Percentiles rank a stretch among this genome's conserved stretches.
Evolutionary conservation across 2,329 filamentous ascomycete species (phyloP).

Genomic region (Clarireedia hainanense): DNA sequence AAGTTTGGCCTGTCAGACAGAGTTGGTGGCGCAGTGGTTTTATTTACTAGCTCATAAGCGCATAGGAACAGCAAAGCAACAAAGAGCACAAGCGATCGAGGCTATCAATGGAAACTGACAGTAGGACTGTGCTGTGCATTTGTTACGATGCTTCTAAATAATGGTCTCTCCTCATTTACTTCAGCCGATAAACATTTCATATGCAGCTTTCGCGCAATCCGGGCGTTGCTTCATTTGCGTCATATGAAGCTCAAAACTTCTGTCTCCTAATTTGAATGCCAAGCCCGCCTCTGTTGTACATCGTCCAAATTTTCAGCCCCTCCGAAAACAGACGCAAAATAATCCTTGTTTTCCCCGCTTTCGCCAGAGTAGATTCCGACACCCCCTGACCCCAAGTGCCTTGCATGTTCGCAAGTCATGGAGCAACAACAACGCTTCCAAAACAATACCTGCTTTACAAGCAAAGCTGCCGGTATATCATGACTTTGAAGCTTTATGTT

Average conservation of each 20-base stretch:
- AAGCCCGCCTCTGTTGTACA: constrained; percentile 5
- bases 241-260: background rate
- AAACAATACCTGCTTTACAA: too few species aligned
- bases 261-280: background rate
- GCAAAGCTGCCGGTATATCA: too few species aligned
- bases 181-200: background rate
- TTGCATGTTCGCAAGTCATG: background rate
- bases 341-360: constrained; percentile 6
- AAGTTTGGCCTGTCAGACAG: too few species aligned
- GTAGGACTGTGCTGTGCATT: background rate
- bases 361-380: background rate
- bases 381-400: background rate
- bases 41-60: too few species aligned
- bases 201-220: background rate
- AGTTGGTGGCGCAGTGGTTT: too few species aligned
- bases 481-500: too few species aligned
- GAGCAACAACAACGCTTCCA: too few species aligned
- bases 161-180: background rate
- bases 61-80: background rate
- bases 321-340: background rate
- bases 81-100: background rate
- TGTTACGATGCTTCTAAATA: background rate
- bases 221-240: background rate
- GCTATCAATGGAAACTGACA: background rate
- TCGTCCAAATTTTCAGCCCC: constrained; percentile 1